Evolutionary conservation across 257 asterid species (phyloP).

Genomic region (Nicotiana sylvestris): DNA sequence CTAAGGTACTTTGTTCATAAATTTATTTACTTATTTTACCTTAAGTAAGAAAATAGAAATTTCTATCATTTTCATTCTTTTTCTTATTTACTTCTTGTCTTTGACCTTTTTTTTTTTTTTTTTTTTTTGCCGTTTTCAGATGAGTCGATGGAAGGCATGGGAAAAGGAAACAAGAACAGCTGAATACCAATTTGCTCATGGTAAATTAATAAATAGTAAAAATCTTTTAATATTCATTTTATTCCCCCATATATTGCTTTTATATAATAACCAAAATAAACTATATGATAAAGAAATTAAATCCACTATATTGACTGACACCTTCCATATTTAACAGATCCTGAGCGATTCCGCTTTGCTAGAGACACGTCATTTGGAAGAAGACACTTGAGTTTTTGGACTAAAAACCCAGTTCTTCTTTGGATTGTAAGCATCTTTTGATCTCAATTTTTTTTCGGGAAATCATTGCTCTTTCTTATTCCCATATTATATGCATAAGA

Average conservation of each 20-base stretch:
- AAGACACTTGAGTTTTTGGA: constrained; percentile 85
- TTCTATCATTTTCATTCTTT: background rate
- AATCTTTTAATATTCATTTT: background rate
- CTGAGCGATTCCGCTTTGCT: constrained; percentile 88
- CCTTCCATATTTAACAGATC: constrained; percentile 38
- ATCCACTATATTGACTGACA: background rate
- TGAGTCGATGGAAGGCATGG: constrained; percentile 84
- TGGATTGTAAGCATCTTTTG: constrained; percentile 66
- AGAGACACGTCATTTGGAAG: constrained; percentile 92
- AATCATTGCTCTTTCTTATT: too few species aligned
- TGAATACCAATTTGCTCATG: constrained; percentile 75
- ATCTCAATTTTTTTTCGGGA: background rate
- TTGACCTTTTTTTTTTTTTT: background rate
- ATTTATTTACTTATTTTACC: background rate
- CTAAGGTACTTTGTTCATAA: constrained; percentile 39
- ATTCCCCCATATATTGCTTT: background rate
- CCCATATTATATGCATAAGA: too few species aligned
- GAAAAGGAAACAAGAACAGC: constrained; percentile 65
- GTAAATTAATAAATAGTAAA: constrained; percentile 23
- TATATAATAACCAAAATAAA: too few species aligned
- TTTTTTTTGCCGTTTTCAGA: constrained; percentile 31
- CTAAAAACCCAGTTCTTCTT: constrained; percentile 53
- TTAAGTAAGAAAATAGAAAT: background rate
- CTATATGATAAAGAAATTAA: too few species aligned
- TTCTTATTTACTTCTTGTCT: background rate